Evolutionary conservation across 306 rosid genomes (phyloP).

Genomic region (Fragaria vesca): DNA sequence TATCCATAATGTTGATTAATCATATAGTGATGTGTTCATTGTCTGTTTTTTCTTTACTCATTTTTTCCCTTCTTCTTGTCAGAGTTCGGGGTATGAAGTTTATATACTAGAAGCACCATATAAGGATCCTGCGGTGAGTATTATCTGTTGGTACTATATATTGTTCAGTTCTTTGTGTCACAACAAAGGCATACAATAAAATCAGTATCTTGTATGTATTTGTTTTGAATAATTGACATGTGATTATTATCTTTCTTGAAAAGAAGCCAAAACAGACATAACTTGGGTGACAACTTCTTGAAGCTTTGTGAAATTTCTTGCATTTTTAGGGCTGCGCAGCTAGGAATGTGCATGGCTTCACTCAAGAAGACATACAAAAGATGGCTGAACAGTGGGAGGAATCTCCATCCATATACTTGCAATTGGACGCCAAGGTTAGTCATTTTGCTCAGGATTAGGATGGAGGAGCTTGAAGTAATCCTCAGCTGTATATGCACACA

Average conservation of each 20-base stretch:
- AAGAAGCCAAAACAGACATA: neutral
- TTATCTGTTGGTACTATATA: conserved; percentile 3
- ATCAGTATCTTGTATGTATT: neutral
- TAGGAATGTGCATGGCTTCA: conserved; percentile 89
- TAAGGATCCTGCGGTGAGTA: conserved; percentile 86
- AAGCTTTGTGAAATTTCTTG: conserved; percentile 26
- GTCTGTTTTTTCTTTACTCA: conserved; percentile 40
- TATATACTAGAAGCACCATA: conserved; percentile 90
- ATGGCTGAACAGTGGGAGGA: conserved; percentile 94
- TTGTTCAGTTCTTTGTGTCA: conserved; percentile 14
- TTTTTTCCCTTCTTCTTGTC: conserved; percentile 37
- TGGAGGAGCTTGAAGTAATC: conserved; percentile 11
- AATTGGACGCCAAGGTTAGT: conserved; percentile 69
- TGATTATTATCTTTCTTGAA: conserved; percentile 8
- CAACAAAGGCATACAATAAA: neutral
- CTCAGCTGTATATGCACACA: neutral
- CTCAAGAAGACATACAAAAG: conserved; percentile 66
- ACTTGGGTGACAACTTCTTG: conserved; percentile 11
- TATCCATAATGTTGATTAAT: conserved; percentile 19
- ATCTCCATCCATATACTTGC: conserved; percentile 75
- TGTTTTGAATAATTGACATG: conserved; percentile 26
- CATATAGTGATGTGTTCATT: conserved; percentile 13
- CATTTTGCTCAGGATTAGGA: neutral
- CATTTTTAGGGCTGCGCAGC: conserved; percentile 87
- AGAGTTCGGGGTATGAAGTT: conserved; percentile 97